Conservation (phyloP, 2,329 filamentous ascomycete species). For the Graphiopsis chlorocephala region DNA sequence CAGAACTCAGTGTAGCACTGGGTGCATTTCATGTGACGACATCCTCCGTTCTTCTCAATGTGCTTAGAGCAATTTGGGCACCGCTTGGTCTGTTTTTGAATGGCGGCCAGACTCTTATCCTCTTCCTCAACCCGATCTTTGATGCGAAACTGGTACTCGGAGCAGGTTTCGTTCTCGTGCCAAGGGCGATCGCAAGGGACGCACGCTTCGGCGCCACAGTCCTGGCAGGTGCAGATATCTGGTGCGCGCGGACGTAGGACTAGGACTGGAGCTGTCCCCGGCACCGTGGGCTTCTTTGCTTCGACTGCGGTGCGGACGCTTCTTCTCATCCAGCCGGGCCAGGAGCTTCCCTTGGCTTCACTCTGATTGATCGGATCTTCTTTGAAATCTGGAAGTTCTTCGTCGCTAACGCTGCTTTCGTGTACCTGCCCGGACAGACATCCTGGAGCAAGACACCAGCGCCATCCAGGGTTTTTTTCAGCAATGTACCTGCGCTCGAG, state of each 20-base stretch:
- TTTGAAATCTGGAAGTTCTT: not conserved
- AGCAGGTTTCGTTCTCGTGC: slow-evolving; percentile 33
- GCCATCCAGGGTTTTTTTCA: slow-evolving; percentile 40
- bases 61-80: slow-evolving; percentile 31
- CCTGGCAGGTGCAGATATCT: slow-evolving; percentile 37
- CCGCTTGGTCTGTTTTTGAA: slow-evolving; percentile 25
- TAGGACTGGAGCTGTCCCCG: not conserved
- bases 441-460: slow-evolving; percentile 51
- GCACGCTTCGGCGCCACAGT: slow-evolving; percentile 31
- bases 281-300: not conserved
- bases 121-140: slow-evolving; percentile 30
- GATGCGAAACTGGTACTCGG: slow-evolving; percentile 32
- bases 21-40: slow-evolving; percentile 30
- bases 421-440: slow-evolving; percentile 54
- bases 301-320: not conserved
- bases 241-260: slow-evolving; percentile 21
- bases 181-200: slow-evolving; percentile 31
- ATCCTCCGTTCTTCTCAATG: slow-evolving; percentile 36
- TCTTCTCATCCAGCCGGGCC: not conserved
- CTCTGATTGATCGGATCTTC: not conserved
- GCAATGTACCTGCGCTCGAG: slow-evolving; percentile 26
- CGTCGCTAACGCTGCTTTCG: not conserved
- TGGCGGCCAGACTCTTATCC: slow-evolving; percentile 21
- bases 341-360: not conserved
- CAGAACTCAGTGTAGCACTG: slow-evolving; percentile 31